Base-by-base conservation (phyloP, 139 green algal species). In the Tetraselmis chui region DNA sequence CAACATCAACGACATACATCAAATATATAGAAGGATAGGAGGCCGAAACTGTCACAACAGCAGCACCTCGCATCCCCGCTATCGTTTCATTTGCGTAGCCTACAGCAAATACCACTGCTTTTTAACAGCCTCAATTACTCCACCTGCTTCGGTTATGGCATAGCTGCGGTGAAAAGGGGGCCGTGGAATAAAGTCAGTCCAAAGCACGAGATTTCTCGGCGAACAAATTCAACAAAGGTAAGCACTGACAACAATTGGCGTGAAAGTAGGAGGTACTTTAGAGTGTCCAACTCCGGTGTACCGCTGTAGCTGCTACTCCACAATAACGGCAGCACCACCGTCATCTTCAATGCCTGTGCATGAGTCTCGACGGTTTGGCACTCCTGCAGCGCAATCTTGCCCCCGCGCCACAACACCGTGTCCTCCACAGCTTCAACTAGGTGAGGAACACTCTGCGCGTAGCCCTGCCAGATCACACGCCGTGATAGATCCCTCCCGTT, bases 401-500 rank as follows among this genome's bases (percentile, higher is more conserved):
- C 45, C 5, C 45, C 45, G 5, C 45, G 45, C 45, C 45, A 67
- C 45, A 67, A 18, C 1, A 89, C 85, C 0, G 77, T 59, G 59
- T 87, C 59, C 67, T 91, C 77, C 22, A 93, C 89, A 23, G 79
- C 74, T 29, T 88, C 89, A 28, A 81, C 80, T 59, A 87, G 81
- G 32, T 85, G 83, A 59, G 86, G 82, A 22, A 86, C 82, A 26
- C 32, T 81, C 82, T 88, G 83, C 26, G 1, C 26, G 28, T 28
- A 96, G 27, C 92, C 92, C 80, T 92, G 76, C 30, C 96, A 77
- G 76, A 86, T 88, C 18, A 96, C 31, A 2, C 90, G 88, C 1
- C 93, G 87, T 0, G 79, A 81, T 23, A 77, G 32, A 75, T 96
- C 91, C 0, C 81, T 25, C 26, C 93, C 93, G 79, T 96, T 96